Evolutionary conservation across 345 rosid species (phyloP).

Genomic region (Euphorbia tirucalli): DNA sequence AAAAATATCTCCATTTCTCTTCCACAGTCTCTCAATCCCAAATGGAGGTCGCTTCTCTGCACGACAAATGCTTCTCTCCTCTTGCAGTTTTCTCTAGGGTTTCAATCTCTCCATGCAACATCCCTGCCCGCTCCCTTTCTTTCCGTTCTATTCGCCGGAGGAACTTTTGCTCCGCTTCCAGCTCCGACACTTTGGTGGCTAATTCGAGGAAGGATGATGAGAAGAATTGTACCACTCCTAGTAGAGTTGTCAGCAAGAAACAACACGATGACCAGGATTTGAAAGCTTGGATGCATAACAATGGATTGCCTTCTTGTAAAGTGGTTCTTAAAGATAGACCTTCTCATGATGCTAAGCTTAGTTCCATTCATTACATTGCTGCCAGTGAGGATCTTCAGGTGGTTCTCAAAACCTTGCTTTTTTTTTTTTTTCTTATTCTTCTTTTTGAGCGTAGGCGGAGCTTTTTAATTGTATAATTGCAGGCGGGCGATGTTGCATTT

Average conservation of each 20-base stretch:
- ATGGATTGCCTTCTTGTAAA: conserved; percentile 87
- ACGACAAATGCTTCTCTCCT: conserved; percentile 42
- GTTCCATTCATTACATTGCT: conserved; percentile 84
- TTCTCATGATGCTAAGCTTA: conserved; percentile 57
- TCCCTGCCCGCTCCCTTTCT: conserved; percentile 26
- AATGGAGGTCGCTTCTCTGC: conserved; percentile 10
- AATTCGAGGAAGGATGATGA: conserved; percentile 50
- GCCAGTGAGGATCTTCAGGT: conserved; percentile 92
- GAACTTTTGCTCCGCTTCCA: conserved; percentile 42
- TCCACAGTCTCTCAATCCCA: background rate
- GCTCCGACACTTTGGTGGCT: conserved; percentile 62
- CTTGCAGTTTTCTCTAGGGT: conserved; percentile 19
- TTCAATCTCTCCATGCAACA: conserved; percentile 27
- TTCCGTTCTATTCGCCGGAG: conserved; percentile 27
- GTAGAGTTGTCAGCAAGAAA: conserved; percentile 43
- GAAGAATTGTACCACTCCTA: conserved; percentile 12
- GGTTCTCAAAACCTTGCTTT: background rate
- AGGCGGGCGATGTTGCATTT: conserved; percentile 85
- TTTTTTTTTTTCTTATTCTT: conserved; percentile 3
- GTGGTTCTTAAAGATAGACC: conserved; percentile 74
- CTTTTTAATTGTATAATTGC: conserved; percentile 5
- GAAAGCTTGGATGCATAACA: conserved; percentile 90
- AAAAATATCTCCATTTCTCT: background rate
- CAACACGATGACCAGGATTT: conserved; percentile 56
- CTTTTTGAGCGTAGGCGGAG: conserved; percentile 5